Evolutionary conservation across 495 filamentous ascomycete genomes (phyloP), one percentile per base, ranked within the genome.

Genomic region (Penicillium riverlandense): DNA sequence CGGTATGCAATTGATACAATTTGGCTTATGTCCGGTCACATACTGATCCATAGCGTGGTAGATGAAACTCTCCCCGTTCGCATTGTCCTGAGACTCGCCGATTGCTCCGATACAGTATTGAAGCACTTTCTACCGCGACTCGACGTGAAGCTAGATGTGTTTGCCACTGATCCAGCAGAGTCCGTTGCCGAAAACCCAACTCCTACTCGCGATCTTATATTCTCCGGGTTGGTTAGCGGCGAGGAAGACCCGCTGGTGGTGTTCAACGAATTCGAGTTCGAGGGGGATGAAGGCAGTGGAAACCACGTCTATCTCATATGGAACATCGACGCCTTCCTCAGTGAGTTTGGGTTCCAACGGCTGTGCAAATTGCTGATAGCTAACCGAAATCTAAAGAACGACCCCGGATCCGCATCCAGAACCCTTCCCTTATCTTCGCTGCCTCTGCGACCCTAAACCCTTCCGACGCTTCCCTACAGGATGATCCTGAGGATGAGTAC

Each of bases 31-130:
- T 43, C 55, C 41, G 53, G 45, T 51, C 43, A 74, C 73, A 79
- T 80, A 78, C 79, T 88, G 62, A 86, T 83, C 61, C 57, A 51
- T 63, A 80, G 73, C 64, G 48, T 49, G 51, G 48, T 48, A 95
- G 88, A 95, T 82, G 88, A 95, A 70, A 77, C 75, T 33, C 74
- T 88, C 49, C 72, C 80, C 39, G 74, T 87, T 11, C 86, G 85
- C 56, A 69, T 91, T 41, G 72, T 90, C 16, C 72, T 95, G 35
- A 69, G 80, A 55, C 79, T 85, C 14, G 79, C 82, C 38, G 74
- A 79, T 54, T 75, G 71, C 49, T 76, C 83, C 34, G 75, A 83
- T 47, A 59, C 70, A 11, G 67, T 66, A 7, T 55, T 90, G 8
- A 75, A 78, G 48, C 66, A 75, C 14, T 78, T 81, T 50, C 62